These are phyloP conservation scores for Geotrichum europaeum DNA, from an alignment of 1,139 yeast species.

Conservation along the genomic window DNA sequence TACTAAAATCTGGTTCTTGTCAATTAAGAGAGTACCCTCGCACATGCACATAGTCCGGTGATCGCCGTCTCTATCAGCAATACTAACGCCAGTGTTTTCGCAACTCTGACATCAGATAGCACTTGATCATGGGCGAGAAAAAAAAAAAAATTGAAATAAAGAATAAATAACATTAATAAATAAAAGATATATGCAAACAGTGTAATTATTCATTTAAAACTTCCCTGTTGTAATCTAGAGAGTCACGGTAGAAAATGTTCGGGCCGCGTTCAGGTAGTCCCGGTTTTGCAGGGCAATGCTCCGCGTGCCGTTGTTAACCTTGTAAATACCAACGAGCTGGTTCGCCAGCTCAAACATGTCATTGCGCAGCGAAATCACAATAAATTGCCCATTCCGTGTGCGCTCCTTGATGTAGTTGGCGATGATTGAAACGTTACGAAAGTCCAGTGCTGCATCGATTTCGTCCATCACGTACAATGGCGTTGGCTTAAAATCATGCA, in stretches of 20 bases:
- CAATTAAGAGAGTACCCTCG: too few relatives aligned
- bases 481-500: conserved; percentile 94
- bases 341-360: conserved; percentile 97
- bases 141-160: too few relatives aligned
- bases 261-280: conserved; percentile 34
- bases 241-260: not conserved
- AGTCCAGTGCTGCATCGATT: conserved; percentile 97
- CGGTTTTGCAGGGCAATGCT: conserved; percentile 72
- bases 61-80: not conserved
- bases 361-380: conserved; percentile 89
- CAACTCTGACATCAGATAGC: not conserved
- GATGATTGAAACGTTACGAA: conserved; percentile 92
- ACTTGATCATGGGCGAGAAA: not conserved
- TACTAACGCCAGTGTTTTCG: not conserved
- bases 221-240: too few relatives aligned
- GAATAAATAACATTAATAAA: not conserved
- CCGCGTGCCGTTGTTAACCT: conserved; percentile 83
- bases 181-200: not conserved
- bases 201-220: too few relatives aligned
- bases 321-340: conserved; percentile 91
- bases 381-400: conserved; percentile 92
- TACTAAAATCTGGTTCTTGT: too few relatives aligned
- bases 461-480: conserved; percentile 99
- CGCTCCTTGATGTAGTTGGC: conserved; percentile 95
- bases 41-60: not conserved